These are phyloP conservation scores for Polyporus tsugae DNA, from an alignment of 1,284 basidiomycete species.

Conservation along the genomic window DNA sequence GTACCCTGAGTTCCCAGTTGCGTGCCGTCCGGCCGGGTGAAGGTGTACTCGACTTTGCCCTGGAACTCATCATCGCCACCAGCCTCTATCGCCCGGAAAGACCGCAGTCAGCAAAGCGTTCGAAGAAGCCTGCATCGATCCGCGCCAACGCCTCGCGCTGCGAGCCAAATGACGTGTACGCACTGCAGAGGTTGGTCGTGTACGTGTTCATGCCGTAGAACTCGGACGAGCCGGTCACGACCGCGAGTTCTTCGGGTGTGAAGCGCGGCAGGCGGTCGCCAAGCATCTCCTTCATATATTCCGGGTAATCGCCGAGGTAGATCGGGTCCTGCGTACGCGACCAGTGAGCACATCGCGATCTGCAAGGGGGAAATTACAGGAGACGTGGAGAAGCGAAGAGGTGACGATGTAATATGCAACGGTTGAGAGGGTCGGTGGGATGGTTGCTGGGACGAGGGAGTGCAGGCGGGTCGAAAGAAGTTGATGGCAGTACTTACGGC, in stretches of 20 bases:
- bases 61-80: constrained; percentile 73
- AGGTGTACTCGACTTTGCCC: constrained; percentile 67
- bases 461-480: not conserved
- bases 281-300: constrained; percentile 65
- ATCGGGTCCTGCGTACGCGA: constrained; percentile 63
- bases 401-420: not conserved
- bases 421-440: not conserved
- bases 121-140: not conserved
- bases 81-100: constrained; percentile 49
- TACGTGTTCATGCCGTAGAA: constrained; percentile 81
- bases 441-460: not conserved
- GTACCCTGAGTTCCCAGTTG: constrained; percentile 73
- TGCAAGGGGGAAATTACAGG: constrained; percentile 1
- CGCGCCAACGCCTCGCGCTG: not conserved
- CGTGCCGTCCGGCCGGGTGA: constrained; percentile 69
- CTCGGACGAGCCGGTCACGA: constrained; percentile 76
- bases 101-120: not conserved
- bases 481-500: constrained; percentile 51
- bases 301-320: constrained; percentile 77
- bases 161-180: constrained; percentile 37
- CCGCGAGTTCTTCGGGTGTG: constrained; percentile 63
- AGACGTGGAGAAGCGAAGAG: not conserved
- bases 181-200: constrained; percentile 74
- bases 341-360: constrained; percentile 7
- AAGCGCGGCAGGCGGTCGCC: constrained; percentile 74